Evolutionary conservation across 1,284 basidiomycete species (phyloP), one percentile per base, ranked within the genome.

Genomic region (Ustilago nuda): DNA sequence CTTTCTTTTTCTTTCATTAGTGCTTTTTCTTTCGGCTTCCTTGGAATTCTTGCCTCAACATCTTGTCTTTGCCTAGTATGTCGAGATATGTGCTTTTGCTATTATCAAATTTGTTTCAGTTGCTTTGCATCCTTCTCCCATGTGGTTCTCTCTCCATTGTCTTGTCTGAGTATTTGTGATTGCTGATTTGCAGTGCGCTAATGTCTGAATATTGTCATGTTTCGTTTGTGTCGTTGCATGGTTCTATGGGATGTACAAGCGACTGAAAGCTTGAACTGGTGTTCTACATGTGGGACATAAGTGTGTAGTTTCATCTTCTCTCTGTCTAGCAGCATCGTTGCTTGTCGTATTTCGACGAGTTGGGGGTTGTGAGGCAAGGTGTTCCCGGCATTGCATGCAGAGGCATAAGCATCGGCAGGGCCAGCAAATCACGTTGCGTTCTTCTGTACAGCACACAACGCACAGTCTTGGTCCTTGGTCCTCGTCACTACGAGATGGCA

Each of bases 391-490:
- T 15, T 66, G 76, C 56, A 82, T 79, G 63, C 83, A 85, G 2
- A 85, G 76, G n/a, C 77, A 80, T 5, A 85, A 61, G 58, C 83
- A 85, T n/a, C 82, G 80, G 52, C 83, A 85, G 17, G 83, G 83
- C 82, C 82, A 84, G 73, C 76, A 79, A 39, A 84, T 78, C 23
- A 84, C 74, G 27, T 78, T 81, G 15, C 83, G 66, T 32, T 77
- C 75, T n/a, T 62, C 66, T 46, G 72, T 66, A 58, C 75, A 75
- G 61, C 65, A 67, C 35, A 66, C 62, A 33, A 66, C 72, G 52
- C 75, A 77, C 2, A 77, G 57, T 19, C 75, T 63, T 1, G 64
- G 54, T 6, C 66, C 56, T n/a, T 75, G 70, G n/a, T 71, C 67
- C 12, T 8, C 45, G 6, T 45, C 51, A 30, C 45, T 37, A 33